Conservation (phyloP, 148 eudicot genomes). For the Nyssa sinensis region DNA sequence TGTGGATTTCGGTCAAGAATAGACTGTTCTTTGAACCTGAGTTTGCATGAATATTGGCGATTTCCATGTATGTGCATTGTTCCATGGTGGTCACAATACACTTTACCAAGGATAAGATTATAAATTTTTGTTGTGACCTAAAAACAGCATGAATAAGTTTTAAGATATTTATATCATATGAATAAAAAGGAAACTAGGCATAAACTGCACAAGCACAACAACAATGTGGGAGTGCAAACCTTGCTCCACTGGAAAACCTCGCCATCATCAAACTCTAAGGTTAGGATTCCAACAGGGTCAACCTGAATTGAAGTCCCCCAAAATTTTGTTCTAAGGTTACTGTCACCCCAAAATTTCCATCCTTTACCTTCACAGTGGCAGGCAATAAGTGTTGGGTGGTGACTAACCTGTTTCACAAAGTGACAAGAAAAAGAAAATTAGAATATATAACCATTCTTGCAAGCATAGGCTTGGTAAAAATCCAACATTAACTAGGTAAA, state of each 20-base stretch:
- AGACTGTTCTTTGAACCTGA: slow-evolving; percentile 90
- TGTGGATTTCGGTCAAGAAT: slow-evolving; percentile 83
- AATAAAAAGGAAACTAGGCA: not conserved
- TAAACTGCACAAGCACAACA: slow-evolving; percentile 11
- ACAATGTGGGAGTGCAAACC: slow-evolving; percentile 32
- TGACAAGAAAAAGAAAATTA: slow-evolving; percentile 11
- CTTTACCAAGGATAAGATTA: slow-evolving; percentile 84
- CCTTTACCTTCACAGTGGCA: slow-evolving; percentile 96
- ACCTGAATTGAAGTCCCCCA: slow-evolving; percentile 98
- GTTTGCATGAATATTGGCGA: slow-evolving; percentile 79
- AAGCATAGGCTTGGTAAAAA: not conserved
- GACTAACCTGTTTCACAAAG: slow-evolving; percentile 68
- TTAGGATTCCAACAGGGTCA: slow-evolving; percentile 85
- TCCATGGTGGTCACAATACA: slow-evolving; percentile 90
- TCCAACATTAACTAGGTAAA: slow-evolving; percentile 4
- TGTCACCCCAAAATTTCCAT: slow-evolving; percentile 96
- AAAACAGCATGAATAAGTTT: slow-evolving; percentile 12
- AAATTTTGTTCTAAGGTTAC: slow-evolving; percentile 84
- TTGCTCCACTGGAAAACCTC: slow-evolving; percentile 95
- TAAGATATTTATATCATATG: not conserved
- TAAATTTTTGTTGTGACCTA: slow-evolving; percentile 93
- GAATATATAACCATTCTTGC: not conserved
- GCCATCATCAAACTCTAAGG: slow-evolving; percentile 87
- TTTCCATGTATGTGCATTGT: slow-evolving; percentile 80
- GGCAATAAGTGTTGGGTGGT: slow-evolving; percentile 89